Conservation (phyloP, 164 flowering plant species). For the Stephania yunnanensis region DNA sequence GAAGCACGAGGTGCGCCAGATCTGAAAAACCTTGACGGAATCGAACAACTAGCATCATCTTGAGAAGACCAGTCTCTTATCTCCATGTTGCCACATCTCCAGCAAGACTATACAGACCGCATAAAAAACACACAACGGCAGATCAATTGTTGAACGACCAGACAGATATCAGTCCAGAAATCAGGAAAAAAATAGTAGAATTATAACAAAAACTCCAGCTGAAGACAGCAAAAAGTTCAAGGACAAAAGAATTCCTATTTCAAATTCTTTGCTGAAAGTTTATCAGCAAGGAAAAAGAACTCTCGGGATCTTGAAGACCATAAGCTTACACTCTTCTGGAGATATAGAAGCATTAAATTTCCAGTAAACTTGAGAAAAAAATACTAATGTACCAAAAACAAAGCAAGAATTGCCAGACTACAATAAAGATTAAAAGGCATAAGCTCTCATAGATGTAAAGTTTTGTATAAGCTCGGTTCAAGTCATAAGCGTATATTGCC, state of each 20-base stretch:
- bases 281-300: not conserved
- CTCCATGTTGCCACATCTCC: slow-evolving; percentile 42
- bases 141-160: not conserved
- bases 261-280: too few relatives aligned
- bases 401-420: too few relatives aligned
- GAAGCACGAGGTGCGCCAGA: slow-evolving; percentile 27
- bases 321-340: not conserved
- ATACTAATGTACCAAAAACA: too few relatives aligned
- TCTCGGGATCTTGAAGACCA: not conserved
- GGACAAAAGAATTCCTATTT: not conserved
- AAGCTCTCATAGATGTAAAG: too few relatives aligned
- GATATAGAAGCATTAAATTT: not conserved
- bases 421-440: too few relatives aligned
- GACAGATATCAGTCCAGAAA: not conserved
- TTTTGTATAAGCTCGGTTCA: too few relatives aligned
- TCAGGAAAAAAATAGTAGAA: not conserved
- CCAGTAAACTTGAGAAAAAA: not conserved
- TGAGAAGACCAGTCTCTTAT: slow-evolving; percentile 23
- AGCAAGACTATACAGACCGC: slow-evolving; percentile 19
- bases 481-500: too few relatives aligned
- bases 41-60: slow-evolving; percentile 27
- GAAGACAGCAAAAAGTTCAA: too few relatives aligned
- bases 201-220: not conserved
- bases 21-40: slow-evolving; percentile 23
- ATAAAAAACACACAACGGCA: not conserved